Conservation (phyloP, 805 yeast genomes). For the Yamadazyma scolyti region DNA sequence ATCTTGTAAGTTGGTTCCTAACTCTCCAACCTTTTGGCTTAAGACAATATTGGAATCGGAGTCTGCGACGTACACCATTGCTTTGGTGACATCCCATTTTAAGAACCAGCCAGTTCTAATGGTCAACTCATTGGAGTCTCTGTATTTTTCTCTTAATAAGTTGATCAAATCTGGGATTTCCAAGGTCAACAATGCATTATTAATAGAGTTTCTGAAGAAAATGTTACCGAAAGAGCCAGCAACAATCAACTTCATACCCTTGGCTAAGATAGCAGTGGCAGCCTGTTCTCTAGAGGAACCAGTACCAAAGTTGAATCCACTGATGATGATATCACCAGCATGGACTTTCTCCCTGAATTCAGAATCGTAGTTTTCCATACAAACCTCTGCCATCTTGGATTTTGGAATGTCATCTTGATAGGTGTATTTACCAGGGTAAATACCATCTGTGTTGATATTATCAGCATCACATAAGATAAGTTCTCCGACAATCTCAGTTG, state of each 20-base stretch:
- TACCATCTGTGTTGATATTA: constrained; percentile 96
- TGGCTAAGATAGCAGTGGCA: constrained; percentile 94
- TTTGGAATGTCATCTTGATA: constrained; percentile 95
- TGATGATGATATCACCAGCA: constrained; percentile 84
- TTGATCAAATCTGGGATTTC: constrained; percentile 88
- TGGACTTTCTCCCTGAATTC: constrained; percentile 80
- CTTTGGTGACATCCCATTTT: constrained; percentile 87
- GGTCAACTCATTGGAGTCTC: constrained; percentile 65
- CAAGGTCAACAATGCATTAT: constrained; percentile 89
- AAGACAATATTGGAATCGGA: constrained; percentile 57
- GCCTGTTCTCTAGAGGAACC: constrained; percentile 99
- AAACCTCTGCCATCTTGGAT: constrained; percentile 97
- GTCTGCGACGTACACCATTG: constrained; percentile 76
- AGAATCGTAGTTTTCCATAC: constrained; percentile 97
- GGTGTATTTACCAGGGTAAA: constrained; percentile 98
- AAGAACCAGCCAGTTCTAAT: constrained; percentile 93
- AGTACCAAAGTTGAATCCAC: constrained; percentile 96
- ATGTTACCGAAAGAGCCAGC: constrained; percentile 98
- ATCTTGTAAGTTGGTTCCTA: constrained; percentile 93
- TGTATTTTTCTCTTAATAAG: constrained; percentile 67
- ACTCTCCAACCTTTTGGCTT: constrained; percentile 88
- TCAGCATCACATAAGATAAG: constrained; percentile 95
- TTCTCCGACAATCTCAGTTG: constrained; percentile 85
- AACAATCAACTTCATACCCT: constrained; percentile 88
- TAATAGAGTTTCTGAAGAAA: constrained; percentile 92